Evolutionary conservation across 1,139 yeast species (phyloP).

Genomic region (Scheffersomyces lignicola): DNA sequence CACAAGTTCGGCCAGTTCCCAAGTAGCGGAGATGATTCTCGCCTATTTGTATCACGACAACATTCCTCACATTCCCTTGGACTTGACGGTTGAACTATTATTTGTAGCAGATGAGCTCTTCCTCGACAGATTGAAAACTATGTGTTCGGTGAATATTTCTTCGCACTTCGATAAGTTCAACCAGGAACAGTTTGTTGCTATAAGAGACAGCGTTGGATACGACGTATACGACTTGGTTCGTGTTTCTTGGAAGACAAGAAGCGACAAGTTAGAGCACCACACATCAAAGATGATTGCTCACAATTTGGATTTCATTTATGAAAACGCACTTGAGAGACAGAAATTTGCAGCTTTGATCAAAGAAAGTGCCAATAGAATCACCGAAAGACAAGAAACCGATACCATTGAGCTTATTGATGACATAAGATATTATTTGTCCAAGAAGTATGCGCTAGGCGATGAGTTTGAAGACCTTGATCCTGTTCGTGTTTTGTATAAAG

Average conservation of each 20-base stretch:
- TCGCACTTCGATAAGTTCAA: constrained; percentile 28
- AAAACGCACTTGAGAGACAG: constrained; percentile 25
- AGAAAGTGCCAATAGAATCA: constrained; percentile 59
- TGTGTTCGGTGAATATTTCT: constrained; percentile 63
- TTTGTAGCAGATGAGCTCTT: constrained; percentile 62
- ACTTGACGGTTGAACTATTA: constrained; percentile 54
- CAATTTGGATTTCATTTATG: constrained; percentile 40
- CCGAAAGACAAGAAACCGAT: constrained; percentile 67
- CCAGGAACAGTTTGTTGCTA: constrained; percentile 19
- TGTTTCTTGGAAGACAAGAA: constrained; percentile 67
- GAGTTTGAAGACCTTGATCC: constrained; percentile 33
- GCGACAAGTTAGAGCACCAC: constrained; percentile 65
- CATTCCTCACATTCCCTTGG: constrained; percentile 47
- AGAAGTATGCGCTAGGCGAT: constrained; percentile 42
- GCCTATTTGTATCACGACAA: constrained; percentile 63
- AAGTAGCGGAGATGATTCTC: constrained; percentile 55
- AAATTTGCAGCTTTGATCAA: constrained; percentile 22
- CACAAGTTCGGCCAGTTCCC: constrained; percentile 23
- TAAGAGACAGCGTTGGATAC: constrained; percentile 25
- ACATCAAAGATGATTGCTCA: constrained; percentile 60
- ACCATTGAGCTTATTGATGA: constrained; percentile 80
- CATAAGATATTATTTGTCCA: constrained; percentile 61
- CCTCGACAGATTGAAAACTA: constrained; percentile 61
- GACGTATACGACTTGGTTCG: constrained; percentile 57
- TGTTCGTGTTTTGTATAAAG: constrained; percentile 15